Base-by-base conservation (phyloP, 108 stramenopile species). In the Fistulifera pelliculosa region DNA sequence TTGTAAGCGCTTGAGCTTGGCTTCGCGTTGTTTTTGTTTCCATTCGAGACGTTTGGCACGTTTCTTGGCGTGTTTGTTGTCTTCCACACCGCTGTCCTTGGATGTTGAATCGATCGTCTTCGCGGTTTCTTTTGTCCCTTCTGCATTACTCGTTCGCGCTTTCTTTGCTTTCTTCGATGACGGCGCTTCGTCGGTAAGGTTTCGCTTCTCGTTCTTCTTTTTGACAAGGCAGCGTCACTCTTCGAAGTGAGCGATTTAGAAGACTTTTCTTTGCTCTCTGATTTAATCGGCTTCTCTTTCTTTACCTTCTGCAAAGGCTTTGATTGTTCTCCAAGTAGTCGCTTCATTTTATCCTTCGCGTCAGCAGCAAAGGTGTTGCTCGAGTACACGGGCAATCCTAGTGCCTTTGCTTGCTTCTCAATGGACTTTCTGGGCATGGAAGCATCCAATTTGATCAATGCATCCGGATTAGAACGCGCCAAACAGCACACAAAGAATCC, bases 401-500 rank as follows among this genome's bases (percentile, higher is more conserved):
- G 31, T 35, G 31, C 31, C 8, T 35, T 35, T 8, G 31, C 31
- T 8, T 35, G 31, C 8, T 35, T 35, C 8, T 35, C 6, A 8
- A 35, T 35, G 31, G 31, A 3, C 31, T 35, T 35, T 35, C 31
- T 3, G 31, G 31, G 31, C 8, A 38, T 17, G 39, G 50, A 41
- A 24, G 41, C 42, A 48, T 52, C 38, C 4, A 47, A 54, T 41
- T 66, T 26, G 27, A 47, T 23, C 41, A 54, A 15, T 12, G 22
- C 3, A 8, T 35, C 6, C 3, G 31, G 8, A 35, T 3, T 6
- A 6, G 31, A 35, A 8, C 93, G 64, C 65, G 85, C 85, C 52
- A 99, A 90, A 40, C 88, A 85, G 23, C 87, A 75, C 3, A 99
- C 97, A 64, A 99, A 99, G 70, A 99, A 99, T 0, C 97, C 98